Evolutionary conservation across 2,329 filamentous ascomycete species (phyloP), one percentile per base, ranked within the genome.

Genomic region (Trichoderma sp.): DNA sequence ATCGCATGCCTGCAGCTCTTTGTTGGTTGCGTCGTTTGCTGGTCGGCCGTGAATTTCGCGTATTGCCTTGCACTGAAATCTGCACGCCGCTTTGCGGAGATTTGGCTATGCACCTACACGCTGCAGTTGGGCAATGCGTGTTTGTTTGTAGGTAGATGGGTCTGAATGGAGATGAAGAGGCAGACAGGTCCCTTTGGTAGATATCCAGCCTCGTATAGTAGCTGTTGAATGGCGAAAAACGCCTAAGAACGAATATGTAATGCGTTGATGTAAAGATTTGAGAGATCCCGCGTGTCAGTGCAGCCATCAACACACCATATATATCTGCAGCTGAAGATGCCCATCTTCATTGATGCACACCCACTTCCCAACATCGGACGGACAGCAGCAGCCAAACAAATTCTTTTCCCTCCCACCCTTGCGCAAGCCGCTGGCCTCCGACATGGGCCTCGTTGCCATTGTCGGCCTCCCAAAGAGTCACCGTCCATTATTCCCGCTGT

Each of bases 371-470:
- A 28, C 30, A 39, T 32, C 13, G 17, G 47, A 53, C 36, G 39
- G 13, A 50, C 28, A 50, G n/a, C 39, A 50, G 9, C 65, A 34
- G 55, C 65, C 65, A 68, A 68, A 68, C 55, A 59, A 47, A 57
- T n/a, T 6, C 11, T 0, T 26, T 30, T 59, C 9, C 36, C 55
- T 58, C n/a, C 55, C 26, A 50, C 34, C 50, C 64, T 67, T 57
- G 64, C 32, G 28, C 32, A 13, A 3, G 30, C 11, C 9, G 30
- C 43, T 20, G 63, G 63, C 63, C 63, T 53, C 63, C 47, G 13
- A 15, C 63, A 34, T 65, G 47, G 47, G 47, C 5, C 47, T 53
- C 47, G 20, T 23, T 53, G 53, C 9, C 32, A 47, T 68, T 39
- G 13, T 28, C 15, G 43, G 26, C 43, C 39, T 65, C 36, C 43